Evolutionary conservation across 257 asterid genomes (phyloP).

Genomic region (Osmanthus fragrans): DNA sequence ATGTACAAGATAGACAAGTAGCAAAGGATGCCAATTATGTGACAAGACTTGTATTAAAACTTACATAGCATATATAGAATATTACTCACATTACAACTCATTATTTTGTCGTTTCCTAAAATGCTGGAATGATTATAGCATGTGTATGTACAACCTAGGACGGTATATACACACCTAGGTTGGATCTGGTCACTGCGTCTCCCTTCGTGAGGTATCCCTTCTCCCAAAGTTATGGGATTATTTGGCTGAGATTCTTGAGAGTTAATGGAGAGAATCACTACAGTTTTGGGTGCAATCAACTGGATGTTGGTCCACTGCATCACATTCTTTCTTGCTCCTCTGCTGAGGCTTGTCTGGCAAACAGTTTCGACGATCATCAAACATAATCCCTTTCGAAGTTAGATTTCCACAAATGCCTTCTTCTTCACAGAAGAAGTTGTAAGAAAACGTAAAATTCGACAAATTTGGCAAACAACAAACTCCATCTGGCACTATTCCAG

Average conservation of each 20-base stretch:
- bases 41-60: neutral
- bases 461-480: conserved; percentile 57
- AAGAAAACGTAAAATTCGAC: conserved; percentile 46
- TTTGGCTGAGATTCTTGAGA: neutral
- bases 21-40: neutral
- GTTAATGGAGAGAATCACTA: conserved; percentile 12
- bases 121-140: neutral
- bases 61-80: neutral
- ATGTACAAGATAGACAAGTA: too few relatives aligned
- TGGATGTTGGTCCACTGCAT: conserved; percentile 40
- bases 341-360: conserved; percentile 57
- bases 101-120: neutral
- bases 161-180: neutral
- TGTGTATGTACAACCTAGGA: neutral
- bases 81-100: neutral
- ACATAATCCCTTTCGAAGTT: conserved; percentile 45
- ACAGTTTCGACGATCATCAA: conserved; percentile 64
- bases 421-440: conserved; percentile 62
- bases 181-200: neutral
- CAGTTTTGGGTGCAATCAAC: conserved; percentile 49
- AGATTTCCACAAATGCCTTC: conserved; percentile 55
- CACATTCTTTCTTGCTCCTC: conserved; percentile 73
- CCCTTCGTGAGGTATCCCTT: neutral
- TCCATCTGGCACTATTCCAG: conserved; percentile 61
- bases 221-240: neutral